phyloP scores from a whole-genome alignment of 2,329 filamentous ascomycete genomes.

The Epichloe uncinata region DNA sequence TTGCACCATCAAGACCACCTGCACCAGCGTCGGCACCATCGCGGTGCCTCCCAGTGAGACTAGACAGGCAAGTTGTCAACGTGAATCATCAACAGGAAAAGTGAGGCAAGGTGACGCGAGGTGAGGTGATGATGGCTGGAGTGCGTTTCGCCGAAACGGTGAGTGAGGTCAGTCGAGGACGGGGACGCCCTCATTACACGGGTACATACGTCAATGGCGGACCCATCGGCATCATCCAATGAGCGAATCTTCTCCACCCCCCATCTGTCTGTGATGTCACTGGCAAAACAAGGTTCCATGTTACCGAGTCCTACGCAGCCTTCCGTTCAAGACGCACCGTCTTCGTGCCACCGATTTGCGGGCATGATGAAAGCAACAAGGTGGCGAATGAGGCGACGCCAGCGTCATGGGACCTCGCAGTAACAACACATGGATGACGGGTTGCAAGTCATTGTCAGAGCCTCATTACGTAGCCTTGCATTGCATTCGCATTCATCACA shows the following conservation, averaged over 20 bases:
- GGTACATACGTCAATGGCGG: neutral
- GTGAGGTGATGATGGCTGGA: neutral
- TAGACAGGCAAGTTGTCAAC: neutral
- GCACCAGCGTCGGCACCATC: too few species aligned
- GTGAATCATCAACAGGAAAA: neutral
- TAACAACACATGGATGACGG: neutral
- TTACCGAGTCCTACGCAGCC: too few species aligned
- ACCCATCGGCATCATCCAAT: neutral
- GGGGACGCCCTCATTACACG: too few species aligned
- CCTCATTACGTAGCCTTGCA: neutral
- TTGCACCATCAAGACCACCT: too few species aligned
- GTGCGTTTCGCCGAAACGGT: conserved; percentile 1
- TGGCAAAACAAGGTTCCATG: neutral
- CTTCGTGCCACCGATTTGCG: neutral
- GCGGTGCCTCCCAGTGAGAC: too few species aligned
- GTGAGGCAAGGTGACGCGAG: neutral
- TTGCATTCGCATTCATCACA: neutral
- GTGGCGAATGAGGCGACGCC: neutral
- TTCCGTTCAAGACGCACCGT: neutral
- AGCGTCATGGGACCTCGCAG: neutral
- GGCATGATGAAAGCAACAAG: neutral
- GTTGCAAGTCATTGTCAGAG: neutral
- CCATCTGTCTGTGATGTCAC: conserved; percentile 2
- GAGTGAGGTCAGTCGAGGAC: conserved; percentile 1
- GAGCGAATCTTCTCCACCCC: neutral